Base-by-base conservation (phyloP, 148 eudicot species). In the Rhododendron molle region DNA sequence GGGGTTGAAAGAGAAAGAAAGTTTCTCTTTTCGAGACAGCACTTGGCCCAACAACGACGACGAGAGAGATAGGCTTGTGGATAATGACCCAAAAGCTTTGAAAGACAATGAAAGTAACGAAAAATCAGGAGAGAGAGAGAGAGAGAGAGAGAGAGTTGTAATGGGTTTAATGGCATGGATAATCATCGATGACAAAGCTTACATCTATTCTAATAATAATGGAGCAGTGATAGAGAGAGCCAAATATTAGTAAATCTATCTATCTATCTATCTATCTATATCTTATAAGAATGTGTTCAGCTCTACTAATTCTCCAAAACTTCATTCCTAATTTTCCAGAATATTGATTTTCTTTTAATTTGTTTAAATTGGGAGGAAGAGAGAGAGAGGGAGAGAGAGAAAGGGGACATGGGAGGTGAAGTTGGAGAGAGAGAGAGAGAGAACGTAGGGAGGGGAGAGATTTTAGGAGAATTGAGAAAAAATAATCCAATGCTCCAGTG, bases 1-100 rank as follows among this genome's bases (percentile, higher is more conserved):
- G 34, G 71, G 44, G 58, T 16, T 69, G 76, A 69, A 44, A 69
- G 26, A 28, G 60, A 44, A 71, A 44, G 78, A 67, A 44, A 83
- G 85, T 30, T 47, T 71, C 28, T 50, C 85, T 62, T 83, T 83
- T 83, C 32, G 43, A 83, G 85, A 71, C 78, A 83, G 44, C 6
- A 16, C 18, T 30, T 16, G 78, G 60, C 77, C 85, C 85, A 69
- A 83, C 54, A 43, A 46, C 54, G 12, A 20, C 43, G 20, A 44
- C 43, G 72, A 62, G 74, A 69, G 15, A 28, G 74, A 69, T 30
- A 69, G 32, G 74, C 18, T 69, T 69, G 74, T 67, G 69, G 76
- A 81, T 60, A 28, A 81, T 10, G 73, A 67, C 26, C 56, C 56
- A 40, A 34, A 58, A 60, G 44, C 26, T 49, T 15, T 80, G 62